Evolutionary conservation across 805 yeast genomes (phyloP).

Genomic region (Blastobotrys peoriensis): DNA sequence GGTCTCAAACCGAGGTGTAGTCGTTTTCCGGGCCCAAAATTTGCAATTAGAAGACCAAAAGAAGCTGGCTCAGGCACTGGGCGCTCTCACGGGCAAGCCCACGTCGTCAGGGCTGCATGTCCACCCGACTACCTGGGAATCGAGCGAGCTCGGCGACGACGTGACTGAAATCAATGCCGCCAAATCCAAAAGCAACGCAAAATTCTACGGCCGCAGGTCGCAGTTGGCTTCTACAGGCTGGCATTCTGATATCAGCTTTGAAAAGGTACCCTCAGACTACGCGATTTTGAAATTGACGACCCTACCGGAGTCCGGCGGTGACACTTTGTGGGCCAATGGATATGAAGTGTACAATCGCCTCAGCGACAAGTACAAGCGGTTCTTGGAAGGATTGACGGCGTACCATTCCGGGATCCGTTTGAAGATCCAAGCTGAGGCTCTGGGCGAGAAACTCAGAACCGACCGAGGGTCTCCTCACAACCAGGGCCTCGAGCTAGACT

Average conservation of each 20-base stretch:
- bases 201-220: background rate
- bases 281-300: slow-evolving; percentile 61
- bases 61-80: too few relatives aligned
- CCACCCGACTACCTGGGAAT: too few relatives aligned
- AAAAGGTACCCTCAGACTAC: slow-evolving; percentile 63
- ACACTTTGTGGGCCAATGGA: slow-evolving; percentile 46
- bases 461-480: slow-evolving; percentile 31
- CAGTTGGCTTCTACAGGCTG: slow-evolving; percentile 30
- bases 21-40: too few relatives aligned
- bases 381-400: slow-evolving; percentile 52
- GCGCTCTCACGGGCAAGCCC: too few relatives aligned
- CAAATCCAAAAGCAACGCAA: too few relatives aligned
- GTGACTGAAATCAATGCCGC: too few relatives aligned
- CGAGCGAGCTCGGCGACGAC: too few relatives aligned
- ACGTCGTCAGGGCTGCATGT: too few relatives aligned
- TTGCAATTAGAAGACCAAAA: too few relatives aligned
- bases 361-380: slow-evolving; percentile 42
- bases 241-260: slow-evolving; percentile 77
- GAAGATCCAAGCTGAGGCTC: slow-evolving; percentile 23
- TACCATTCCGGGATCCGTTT: slow-evolving; percentile 49
- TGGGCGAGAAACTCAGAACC: slow-evolving; percentile 45
- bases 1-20: too few relatives aligned
- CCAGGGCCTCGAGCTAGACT: slow-evolving; percentile 39
- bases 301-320: slow-evolving; percentile 48
- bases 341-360: slow-evolving; percentile 49